These are phyloP conservation scores for Anthracocystis panici-leucophaei DNA, from an alignment of 1,284 basidiomycete genomes.

Conservation along the genomic window DNA sequence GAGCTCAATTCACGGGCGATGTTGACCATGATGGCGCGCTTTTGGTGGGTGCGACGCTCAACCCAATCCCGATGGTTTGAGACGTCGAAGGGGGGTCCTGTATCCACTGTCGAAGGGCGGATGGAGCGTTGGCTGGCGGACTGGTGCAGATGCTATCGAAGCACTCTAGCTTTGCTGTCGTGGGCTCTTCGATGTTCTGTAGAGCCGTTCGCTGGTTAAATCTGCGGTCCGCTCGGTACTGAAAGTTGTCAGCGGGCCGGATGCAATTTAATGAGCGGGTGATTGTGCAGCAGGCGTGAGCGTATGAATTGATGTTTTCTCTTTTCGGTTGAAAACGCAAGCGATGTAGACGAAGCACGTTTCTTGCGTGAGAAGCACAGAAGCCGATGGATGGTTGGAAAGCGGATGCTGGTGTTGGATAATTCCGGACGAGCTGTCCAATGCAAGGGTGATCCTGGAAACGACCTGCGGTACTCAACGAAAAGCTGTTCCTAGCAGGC, in stretches of 20 bases:
- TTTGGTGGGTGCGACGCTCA: constrained; percentile 26
- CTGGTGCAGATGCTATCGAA: constrained; percentile 1
- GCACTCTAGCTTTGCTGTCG: background rate
- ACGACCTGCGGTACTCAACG: constrained; percentile 1
- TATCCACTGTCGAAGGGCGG: background rate
- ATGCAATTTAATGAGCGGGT: background rate
- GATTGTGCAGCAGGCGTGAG: background rate
- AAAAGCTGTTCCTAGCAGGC: background rate
- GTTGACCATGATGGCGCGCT: constrained; percentile 36
- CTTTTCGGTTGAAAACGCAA: background rate
- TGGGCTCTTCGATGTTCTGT: background rate
- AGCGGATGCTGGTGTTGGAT: constrained; percentile 1
- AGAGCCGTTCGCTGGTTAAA: background rate
- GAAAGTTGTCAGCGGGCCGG: background rate
- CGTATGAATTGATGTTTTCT: background rate
- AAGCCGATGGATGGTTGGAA: background rate
- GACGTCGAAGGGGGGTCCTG: constrained; percentile 5
- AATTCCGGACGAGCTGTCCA: background rate
- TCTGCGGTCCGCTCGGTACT: background rate
- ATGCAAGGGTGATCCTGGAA: background rate
- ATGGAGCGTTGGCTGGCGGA: constrained; percentile 1
- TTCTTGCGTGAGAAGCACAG: background rate
- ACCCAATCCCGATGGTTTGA: constrained; percentile 6
- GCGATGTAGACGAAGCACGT: background rate
- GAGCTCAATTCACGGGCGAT: constrained; percentile 44